Evolutionary conservation across 2,329 filamentous ascomycete species (phyloP), one percentile per base, ranked within the genome.

Genomic region (Claviceps digitariae): DNA sequence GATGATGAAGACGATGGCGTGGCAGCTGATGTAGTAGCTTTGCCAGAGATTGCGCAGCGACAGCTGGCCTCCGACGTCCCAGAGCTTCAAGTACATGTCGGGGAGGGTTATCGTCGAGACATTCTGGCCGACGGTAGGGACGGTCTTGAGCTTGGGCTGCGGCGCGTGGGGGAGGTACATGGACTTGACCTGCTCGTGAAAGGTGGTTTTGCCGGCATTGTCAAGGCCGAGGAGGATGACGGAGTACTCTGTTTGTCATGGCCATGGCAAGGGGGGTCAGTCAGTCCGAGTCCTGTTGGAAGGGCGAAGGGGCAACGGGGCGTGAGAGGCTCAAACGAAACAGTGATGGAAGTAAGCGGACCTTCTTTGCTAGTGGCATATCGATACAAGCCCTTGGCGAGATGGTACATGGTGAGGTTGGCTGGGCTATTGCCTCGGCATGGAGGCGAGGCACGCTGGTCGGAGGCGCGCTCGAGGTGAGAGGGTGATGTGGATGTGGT

Each of bases 321-420:
- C 7, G 10, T 9, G 31, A 8, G 41, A 31, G 34, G 34, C 34
- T 38, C 34, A 13, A 38, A 29, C 4, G 27, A 8, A 8, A 8
- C 4, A 21, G n/a, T 2, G 40, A 29, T 17, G 15, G 2, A 4
- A 8, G 29, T n/a, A 44, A 41, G 52, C 69, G 61, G 64, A 89
- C 90, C 89, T 81, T 97, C 90, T 81, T 96, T 97, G 72, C 89
- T 95, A 20, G 91, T 97, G 54, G 89, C 91, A 67, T 95, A 88
- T 63, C 93, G 81, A 72, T 97, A 98, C 55, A 98, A 77, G 55
- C 89, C 90, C 69, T 96, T 96, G 64, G 88, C 84, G 62, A 98
- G 83, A 73, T 97, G 91, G 74, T 96, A 97, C 91, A 96, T 96
- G 50, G 43, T 62, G 9, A 55, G 48, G 41, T 5, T 21, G 31